A percentile compares a stretch with the other conserved stretches of the same genome.
Conservation (phyloP, 148 eudicot genomes). For the Polygonum aviculare region DNA sequence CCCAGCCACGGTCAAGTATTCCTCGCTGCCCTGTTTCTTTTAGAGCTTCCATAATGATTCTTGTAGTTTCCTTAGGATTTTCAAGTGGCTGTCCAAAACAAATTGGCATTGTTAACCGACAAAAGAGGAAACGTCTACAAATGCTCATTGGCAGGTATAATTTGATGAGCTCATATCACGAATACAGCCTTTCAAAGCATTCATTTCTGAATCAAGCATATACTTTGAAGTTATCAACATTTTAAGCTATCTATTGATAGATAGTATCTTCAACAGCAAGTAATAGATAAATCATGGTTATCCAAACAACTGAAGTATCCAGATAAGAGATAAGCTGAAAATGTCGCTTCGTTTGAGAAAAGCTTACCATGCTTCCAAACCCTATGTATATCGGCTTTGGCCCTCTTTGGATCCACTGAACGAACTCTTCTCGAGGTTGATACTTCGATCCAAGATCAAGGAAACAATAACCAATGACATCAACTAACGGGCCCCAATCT, state of each 20-base stretch:
- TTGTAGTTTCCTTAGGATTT: conserved; percentile 63
- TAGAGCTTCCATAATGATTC: conserved; percentile 74
- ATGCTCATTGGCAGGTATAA: neutral
- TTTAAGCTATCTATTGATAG: neutral
- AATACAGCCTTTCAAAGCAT: neutral
- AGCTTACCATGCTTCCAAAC: conserved; percentile 96
- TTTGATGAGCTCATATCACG: neutral
- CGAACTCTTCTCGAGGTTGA: conserved; percentile 61
- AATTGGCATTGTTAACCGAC: neutral
- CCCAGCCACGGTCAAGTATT: conserved; percentile 91
- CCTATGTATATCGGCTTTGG: conserved; percentile 75
- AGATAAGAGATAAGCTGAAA: neutral
- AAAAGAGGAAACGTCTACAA: neutral
- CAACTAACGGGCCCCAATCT: conserved; percentile 93
- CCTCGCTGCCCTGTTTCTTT: conserved; percentile 78
- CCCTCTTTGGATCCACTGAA: conserved; percentile 72
- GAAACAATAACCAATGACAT: conserved; percentile 95
- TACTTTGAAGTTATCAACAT: too few relatives aligned
- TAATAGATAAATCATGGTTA: too few relatives aligned
- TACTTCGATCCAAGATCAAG: conserved; percentile 67
- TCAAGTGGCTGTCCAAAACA: conserved; percentile 57
- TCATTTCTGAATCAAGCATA: neutral
- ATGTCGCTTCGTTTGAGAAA: neutral
- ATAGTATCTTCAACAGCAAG: too few relatives aligned
- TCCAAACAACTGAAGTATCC: neutral